Evolutionary conservation across 129 eudicot species (phyloP).

Genomic region (Flaveria sonorensis): DNA sequence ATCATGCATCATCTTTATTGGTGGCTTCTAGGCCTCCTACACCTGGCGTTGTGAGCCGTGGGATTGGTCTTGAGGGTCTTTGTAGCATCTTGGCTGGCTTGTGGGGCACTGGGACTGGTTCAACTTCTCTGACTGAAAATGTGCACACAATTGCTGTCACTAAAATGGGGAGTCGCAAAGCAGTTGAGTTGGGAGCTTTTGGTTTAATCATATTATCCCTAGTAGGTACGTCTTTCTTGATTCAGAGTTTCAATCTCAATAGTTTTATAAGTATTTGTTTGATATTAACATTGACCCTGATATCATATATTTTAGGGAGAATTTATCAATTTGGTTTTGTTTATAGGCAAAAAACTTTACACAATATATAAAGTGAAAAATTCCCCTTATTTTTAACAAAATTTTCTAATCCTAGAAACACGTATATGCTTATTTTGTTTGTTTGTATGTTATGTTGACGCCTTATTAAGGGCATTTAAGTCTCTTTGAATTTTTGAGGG

Average conservation of each 20-base stretch:
- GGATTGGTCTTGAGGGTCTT: slow-evolving; percentile 92
- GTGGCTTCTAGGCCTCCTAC: slow-evolving; percentile 98
- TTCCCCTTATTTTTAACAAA: not conserved
- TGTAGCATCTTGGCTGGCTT: slow-evolving; percentile 82
- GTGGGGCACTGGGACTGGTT: slow-evolving; percentile 98
- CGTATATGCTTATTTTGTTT: not conserved
- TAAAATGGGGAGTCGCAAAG: slow-evolving; percentile 96
- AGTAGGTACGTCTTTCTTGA: slow-evolving; percentile 51
- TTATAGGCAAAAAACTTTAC: not conserved
- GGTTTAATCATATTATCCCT: slow-evolving; percentile 71
- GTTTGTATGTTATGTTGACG: not conserved
- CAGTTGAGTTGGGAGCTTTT: slow-evolving; percentile 88
- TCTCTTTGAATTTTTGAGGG: not conserved
- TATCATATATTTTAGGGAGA: not conserved
- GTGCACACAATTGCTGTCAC: slow-evolving; percentile 98
- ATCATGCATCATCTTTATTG: slow-evolving; percentile 87
- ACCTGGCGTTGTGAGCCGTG: slow-evolving; percentile 91
- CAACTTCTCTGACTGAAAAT: slow-evolving; percentile 86
- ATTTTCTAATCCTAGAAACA: not conserved
- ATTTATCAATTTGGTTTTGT: not conserved
- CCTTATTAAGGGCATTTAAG: not conserved
- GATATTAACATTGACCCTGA: not conserved
- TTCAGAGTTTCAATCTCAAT: not conserved
- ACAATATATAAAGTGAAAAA: not conserved
- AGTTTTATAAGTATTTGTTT: not conserved